Percentiles rank a stretch among this genome's conserved stretches.
Evolutionary conservation across 2,329 filamentous ascomycete species (phyloP).

Genomic region (Diaporthe sp.): DNA sequence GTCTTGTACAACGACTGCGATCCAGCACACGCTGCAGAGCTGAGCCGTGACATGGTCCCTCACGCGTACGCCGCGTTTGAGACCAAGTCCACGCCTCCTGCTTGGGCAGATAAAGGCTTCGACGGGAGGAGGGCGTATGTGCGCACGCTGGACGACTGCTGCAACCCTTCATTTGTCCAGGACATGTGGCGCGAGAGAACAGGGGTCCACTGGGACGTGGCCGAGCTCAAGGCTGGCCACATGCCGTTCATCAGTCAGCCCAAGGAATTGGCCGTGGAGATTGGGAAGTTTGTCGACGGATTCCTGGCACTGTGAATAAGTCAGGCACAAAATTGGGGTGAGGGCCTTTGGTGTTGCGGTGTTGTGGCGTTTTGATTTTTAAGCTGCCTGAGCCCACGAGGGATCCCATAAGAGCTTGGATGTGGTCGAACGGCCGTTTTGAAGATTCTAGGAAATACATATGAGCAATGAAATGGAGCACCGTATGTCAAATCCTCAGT

Average conservation of each 20-base stretch:
- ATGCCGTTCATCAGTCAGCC: constrained; percentile 49
- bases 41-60: constrained; percentile 8
- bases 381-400: too few species aligned
- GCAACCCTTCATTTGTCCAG: constrained; percentile 45
- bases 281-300: constrained; percentile 38
- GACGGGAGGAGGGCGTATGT: constrained; percentile 32
- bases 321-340: not conserved
- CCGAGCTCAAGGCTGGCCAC: constrained; percentile 46
- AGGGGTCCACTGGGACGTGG: constrained; percentile 46
- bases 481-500: too few species aligned
- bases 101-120: constrained; percentile 27
- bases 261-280: constrained; percentile 40
- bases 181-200: constrained; percentile 46
- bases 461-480: too few species aligned
- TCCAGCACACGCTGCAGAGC: not conserved
- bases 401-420: too few species aligned
- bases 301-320: not conserved
- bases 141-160: constrained; percentile 41
- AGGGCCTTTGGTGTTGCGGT: too few species aligned
- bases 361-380: too few species aligned
- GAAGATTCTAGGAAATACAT: too few species aligned
- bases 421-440: too few species aligned
- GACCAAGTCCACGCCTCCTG: constrained; percentile 7
- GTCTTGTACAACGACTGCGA: constrained; percentile 34
- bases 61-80: constrained; percentile 40